A percentile compares a stretch with the other conserved stretches of the same genome.
Conservation (phyloP, 2,329 filamentous ascomycete genomes). For the Chaetomiaceae sp. region DNA sequence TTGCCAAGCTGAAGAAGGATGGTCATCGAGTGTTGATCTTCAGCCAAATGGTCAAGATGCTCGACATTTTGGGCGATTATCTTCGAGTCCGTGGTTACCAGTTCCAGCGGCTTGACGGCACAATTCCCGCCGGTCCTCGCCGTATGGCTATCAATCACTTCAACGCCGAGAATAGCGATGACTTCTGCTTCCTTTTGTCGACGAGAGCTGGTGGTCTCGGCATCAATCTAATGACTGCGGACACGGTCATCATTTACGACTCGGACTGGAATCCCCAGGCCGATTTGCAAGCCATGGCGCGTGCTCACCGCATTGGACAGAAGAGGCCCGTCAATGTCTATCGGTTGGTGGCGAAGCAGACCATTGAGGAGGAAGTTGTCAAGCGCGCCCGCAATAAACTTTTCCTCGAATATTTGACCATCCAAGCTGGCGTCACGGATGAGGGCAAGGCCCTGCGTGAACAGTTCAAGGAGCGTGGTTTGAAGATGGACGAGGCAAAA, state of each 20-base stretch:
- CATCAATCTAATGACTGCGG: constrained; percentile 98
- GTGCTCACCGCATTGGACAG: constrained; percentile 95
- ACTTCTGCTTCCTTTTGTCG: constrained; percentile 94
- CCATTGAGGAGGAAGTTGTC: constrained; percentile 94
- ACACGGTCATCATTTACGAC: constrained; percentile 96
- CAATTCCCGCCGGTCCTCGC: constrained; percentile 80
- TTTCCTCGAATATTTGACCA: constrained; percentile 93
- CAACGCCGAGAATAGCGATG: constrained; percentile 91
- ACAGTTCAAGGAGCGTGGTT: constrained; percentile 73
- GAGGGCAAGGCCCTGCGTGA: constrained; percentile 75
- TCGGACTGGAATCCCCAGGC: constrained; percentile 99
- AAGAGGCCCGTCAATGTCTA: constrained; percentile 96
- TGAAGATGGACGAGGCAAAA: constrained; percentile 72
- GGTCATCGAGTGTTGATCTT: constrained; percentile 96
- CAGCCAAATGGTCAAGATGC: constrained; percentile 99
- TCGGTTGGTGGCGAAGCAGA: constrained; percentile 94
- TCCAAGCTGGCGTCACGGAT: constrained; percentile 93
- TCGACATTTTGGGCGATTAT: constrained; percentile 94
- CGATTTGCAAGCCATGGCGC: constrained; percentile 96
- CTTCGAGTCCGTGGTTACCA: constrained; percentile 89
- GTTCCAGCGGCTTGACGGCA: constrained; percentile 92
- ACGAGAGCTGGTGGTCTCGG: constrained; percentile 95
- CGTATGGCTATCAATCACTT: constrained; percentile 97
- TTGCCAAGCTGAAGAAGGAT: constrained; percentile 88
- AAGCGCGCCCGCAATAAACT: constrained; percentile 97